Evolutionary conservation across 2,329 filamentous ascomycete genomes (phyloP).

Genomic region (Fusarium sp.): DNA sequence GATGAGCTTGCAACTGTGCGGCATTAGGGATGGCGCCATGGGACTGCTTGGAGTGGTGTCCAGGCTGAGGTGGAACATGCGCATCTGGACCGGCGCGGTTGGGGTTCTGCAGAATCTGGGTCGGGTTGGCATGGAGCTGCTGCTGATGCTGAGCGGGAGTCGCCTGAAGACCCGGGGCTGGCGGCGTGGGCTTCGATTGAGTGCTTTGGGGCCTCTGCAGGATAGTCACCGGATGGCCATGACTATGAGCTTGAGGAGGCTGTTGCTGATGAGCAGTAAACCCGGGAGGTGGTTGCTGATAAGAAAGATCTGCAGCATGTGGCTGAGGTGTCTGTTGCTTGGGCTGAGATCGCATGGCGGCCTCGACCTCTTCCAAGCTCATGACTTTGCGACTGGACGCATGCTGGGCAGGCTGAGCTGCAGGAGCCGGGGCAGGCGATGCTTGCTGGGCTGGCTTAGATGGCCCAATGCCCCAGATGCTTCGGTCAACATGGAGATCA

Average conservation of each 20-base stretch:
- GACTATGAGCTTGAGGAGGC: constrained; percentile 46
- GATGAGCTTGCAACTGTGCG: constrained; percentile 48
- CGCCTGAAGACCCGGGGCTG: constrained; percentile 44
- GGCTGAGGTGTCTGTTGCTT: constrained; percentile 58
- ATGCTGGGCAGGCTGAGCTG: constrained; percentile 32
- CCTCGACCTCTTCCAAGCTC: constrained; percentile 97
- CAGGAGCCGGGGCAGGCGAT: constrained; percentile 43
- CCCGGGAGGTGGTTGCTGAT: constrained; percentile 41
- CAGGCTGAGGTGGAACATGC: constrained; percentile 46
- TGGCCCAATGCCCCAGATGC: constrained; percentile 85
- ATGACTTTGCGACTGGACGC: constrained; percentile 76
- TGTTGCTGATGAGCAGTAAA: constrained; percentile 43
- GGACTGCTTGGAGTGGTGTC: constrained; percentile 55
- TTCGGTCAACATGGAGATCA: constrained; percentile 91
- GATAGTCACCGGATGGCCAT: constrained; percentile 63
- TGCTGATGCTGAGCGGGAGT: constrained; percentile 49
- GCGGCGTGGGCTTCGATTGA: constrained; percentile 52
- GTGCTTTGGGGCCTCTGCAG: constrained; percentile 62
- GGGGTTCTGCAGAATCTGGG: constrained; percentile 83
- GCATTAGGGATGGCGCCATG: constrained; percentile 59
- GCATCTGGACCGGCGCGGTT: constrained; percentile 68
- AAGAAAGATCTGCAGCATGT: constrained; percentile 41
- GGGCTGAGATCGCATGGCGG: constrained; percentile 81
- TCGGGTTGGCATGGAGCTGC: constrained; percentile 63
- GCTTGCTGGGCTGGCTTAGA: constrained; percentile 52